A percentile compares a stretch with the other conserved stretches of the same genome.
Evolutionary conservation across 768 basidiomycete species (phyloP).

Genomic region (Pisolithus albus): DNA sequence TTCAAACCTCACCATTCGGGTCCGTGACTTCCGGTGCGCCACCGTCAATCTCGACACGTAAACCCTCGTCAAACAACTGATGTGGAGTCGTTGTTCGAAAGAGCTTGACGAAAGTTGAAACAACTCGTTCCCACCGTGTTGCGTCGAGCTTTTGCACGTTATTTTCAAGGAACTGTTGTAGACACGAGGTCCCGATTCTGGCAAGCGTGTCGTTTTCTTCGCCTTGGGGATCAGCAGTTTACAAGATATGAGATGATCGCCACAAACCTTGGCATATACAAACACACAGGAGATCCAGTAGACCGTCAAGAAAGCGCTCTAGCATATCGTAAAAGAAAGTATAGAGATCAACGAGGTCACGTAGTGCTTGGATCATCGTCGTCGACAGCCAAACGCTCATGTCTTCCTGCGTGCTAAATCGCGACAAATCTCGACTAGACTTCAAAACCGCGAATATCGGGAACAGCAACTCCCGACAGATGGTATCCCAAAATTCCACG

Average conservation of each 20-base stretch:
- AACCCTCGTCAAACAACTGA: constrained; percentile 88
- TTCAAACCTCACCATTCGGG: constrained; percentile 23
- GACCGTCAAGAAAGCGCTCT: constrained; percentile 86
- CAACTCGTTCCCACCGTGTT: constrained; percentile 84
- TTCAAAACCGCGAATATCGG: constrained; percentile 96
- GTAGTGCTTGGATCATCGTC: constrained; percentile 96
- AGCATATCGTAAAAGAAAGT: constrained; percentile 91
- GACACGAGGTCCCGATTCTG: constrained; percentile 93
- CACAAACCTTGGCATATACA: constrained; percentile 94
- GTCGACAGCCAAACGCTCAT: constrained; percentile 99
- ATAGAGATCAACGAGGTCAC: constrained; percentile 92
- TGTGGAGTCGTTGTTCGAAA: constrained; percentile 97
- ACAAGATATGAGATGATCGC: background rate
- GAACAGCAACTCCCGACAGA: constrained; percentile 93
- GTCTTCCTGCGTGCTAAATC: constrained; percentile 95
- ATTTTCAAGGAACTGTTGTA: constrained; percentile 91
- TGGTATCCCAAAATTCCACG: constrained; percentile 95
- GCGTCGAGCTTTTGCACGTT: constrained; percentile 85
- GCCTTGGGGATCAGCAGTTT: constrained; percentile 3
- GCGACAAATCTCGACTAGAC: constrained; percentile 84
- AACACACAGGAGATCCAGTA: constrained; percentile 86
- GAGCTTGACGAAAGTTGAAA: constrained; percentile 89
- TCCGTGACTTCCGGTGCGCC: constrained; percentile 50
- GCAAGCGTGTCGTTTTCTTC: constrained; percentile 97
- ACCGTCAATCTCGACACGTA: constrained; percentile 78